phyloP scores from a whole-genome alignment of 1,284 basidiomycete species.

The Blastosporella zonata region DNA sequence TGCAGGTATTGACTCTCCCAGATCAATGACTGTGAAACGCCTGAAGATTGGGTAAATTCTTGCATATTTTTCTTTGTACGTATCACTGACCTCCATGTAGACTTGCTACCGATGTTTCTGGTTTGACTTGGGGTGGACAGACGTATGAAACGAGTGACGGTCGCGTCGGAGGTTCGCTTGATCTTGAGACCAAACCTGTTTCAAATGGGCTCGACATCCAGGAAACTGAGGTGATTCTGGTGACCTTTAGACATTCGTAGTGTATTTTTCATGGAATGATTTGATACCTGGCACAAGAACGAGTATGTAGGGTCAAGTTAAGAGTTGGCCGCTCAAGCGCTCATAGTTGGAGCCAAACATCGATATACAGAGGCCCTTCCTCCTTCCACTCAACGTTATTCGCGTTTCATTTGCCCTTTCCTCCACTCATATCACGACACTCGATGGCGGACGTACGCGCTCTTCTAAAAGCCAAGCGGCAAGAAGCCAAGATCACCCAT shows the following conservation, averaged over 20 bases:
- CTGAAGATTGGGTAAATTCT: constrained; percentile 41
- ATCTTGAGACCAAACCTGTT: constrained; percentile 35
- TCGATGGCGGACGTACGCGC: constrained; percentile 71
- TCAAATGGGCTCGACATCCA: constrained; percentile 46
- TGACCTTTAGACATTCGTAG: constrained; percentile 14
- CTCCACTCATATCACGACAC: neutral
- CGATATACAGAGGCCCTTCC: neutral
- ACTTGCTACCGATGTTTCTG: constrained; percentile 53
- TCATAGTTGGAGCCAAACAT: constrained; percentile 7
- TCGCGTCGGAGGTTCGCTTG: constrained; percentile 38
- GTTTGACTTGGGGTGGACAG: constrained; percentile 63
- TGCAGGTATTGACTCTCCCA: constrained; percentile 14
- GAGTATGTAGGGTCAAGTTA: neutral
- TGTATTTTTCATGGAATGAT: neutral
- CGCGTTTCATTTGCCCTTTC: neutral
- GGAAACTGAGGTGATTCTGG: constrained; percentile 51
- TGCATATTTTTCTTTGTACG: neutral
- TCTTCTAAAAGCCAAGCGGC: constrained; percentile 72
- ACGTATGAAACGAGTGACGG: constrained; percentile 58
- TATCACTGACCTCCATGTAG: constrained; percentile 24
- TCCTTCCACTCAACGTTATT: neutral
- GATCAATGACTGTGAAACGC: constrained; percentile 39
- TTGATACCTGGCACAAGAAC: no score
- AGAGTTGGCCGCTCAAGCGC: neutral
- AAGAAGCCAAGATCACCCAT: constrained; percentile 68